These are phyloP conservation scores for Leptographium flavum DNA, from an alignment of 2,329 filamentous ascomycete species.

Conservation along the genomic window DNA sequence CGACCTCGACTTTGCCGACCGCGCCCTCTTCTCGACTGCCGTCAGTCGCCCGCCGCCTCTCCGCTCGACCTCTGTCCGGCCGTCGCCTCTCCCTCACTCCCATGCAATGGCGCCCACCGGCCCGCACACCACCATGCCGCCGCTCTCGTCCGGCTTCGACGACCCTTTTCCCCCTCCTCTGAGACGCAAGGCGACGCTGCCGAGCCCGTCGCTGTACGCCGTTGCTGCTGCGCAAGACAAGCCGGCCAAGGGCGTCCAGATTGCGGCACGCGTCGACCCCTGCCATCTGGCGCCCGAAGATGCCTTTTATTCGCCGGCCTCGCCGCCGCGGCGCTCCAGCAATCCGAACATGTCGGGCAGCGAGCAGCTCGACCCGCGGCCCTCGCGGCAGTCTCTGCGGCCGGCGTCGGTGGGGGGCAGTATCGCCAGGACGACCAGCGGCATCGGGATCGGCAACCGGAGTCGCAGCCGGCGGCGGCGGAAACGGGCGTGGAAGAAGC, in stretches of 20 bases:
- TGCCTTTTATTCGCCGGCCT: slow-evolving; percentile 49
- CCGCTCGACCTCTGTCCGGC: no score
- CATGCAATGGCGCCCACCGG: no score
- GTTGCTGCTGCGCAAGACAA: not conserved
- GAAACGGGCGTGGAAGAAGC: slow-evolving; percentile 78
- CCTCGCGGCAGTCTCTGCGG: slow-evolving; percentile 2
- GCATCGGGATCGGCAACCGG: slow-evolving; percentile 36
- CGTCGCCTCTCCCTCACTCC: no score
- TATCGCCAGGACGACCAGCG: slow-evolving; percentile 17
- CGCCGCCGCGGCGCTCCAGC: slow-evolving; percentile 37
- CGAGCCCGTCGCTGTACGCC: slow-evolving; percentile 17
- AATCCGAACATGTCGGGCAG: not conserved
- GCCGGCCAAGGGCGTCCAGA: not conserved
- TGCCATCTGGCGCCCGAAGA: slow-evolving; percentile 71
- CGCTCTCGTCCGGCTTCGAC: slow-evolving; percentile 3
- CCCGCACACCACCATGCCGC: not conserved
- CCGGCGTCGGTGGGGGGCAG: not conserved
- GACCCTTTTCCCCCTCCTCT: slow-evolving; percentile 16
- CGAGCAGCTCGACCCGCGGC: slow-evolving; percentile 2
- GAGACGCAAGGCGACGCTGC: slow-evolving; percentile 26
- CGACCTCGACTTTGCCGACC: no score
- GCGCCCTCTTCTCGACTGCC: no score
- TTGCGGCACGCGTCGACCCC: slow-evolving; percentile 36
- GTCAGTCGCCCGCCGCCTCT: no score
- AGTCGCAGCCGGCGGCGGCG: slow-evolving; percentile 50